These are phyloP conservation scores for Pecoramyces ruminantium DNA, from an alignment of 192 early-diverging fungal species.

Conservation along the genomic window DNA sequence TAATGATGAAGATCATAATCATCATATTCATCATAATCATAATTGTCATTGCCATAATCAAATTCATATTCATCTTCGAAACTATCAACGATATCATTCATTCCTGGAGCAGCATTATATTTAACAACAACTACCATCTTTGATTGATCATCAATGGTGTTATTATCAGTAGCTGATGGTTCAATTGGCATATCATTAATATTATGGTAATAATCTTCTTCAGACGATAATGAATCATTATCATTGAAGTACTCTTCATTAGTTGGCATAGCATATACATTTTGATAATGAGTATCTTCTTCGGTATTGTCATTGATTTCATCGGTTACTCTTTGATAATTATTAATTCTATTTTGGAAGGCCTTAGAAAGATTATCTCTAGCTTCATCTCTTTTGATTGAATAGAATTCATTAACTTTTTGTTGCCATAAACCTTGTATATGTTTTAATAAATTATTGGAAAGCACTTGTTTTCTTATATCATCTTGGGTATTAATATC, in stretches of 20 bases:
- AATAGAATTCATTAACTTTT: not conserved
- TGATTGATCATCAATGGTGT: not conserved
- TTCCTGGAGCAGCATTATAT: not conserved
- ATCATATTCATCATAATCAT: not conserved
- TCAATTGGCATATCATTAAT: not conserved
- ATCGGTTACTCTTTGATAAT: not conserved
- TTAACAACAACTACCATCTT: not conserved
- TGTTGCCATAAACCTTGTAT: not conserved
- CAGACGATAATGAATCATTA: not conserved
- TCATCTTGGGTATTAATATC: not conserved
- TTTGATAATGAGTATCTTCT: not conserved
- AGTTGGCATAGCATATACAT: not conserved
- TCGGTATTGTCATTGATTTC: not conserved
- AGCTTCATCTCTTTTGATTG: not conserved
- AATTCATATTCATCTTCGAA: not conserved
- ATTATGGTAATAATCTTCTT: not conserved
- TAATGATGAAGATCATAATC: not conserved
- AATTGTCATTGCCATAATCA: not conserved
- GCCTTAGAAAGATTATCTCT: not conserved
- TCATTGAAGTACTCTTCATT: not conserved
- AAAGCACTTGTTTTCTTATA: not conserved
- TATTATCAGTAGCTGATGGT: no score
- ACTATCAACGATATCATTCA: not conserved
- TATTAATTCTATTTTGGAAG: not conserved
- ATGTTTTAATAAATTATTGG: not conserved